Evolutionary conservation across 345 rosid genomes (phyloP).

Genomic region (Lumnitzera littorea): DNA sequence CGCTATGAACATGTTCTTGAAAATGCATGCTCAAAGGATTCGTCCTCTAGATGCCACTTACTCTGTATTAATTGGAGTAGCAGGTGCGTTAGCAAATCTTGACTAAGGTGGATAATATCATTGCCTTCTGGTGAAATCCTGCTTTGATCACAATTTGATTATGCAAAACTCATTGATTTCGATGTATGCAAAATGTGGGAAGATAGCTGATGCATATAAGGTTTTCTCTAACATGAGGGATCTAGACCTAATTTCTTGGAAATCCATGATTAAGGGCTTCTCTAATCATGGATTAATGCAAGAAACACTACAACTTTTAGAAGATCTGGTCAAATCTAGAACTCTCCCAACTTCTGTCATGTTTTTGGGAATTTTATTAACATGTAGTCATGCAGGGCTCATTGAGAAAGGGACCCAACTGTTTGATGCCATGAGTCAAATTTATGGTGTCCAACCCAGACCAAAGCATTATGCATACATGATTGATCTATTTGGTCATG

Average conservation of each 20-base stretch:
- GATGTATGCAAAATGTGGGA: slow-evolving; percentile 55
- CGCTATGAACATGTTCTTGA: slow-evolving; percentile 27
- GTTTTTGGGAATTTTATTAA: slow-evolving; percentile 39
- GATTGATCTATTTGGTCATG: slow-evolving; percentile 44
- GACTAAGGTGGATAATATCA: slow-evolving; percentile 58
- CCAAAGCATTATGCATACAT: slow-evolving; percentile 41
- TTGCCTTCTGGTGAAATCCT: slow-evolving; percentile 37
- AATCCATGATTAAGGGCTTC: slow-evolving; percentile 50
- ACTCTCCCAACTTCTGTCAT: slow-evolving; percentile 38
- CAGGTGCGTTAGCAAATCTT: slow-evolving; percentile 63
- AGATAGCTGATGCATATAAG: slow-evolving; percentile 26
- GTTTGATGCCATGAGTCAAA: slow-evolving; percentile 29
- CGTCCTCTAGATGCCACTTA: slow-evolving; percentile 29
- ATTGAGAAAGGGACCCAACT: slow-evolving; percentile 23
- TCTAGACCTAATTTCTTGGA: slow-evolving; percentile 45
- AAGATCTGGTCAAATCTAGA: slow-evolving; percentile 31
- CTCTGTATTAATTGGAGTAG: slow-evolving; percentile 47
- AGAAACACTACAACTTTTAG: slow-evolving; percentile 30
- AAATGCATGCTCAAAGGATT: slow-evolving; percentile 31
- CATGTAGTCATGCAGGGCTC: slow-evolving; percentile 41
- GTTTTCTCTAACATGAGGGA: slow-evolving; percentile 32
- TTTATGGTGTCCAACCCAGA: slow-evolving; percentile 24
- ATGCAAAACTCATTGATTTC: slow-evolving; percentile 44
- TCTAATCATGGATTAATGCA: slow-evolving; percentile 38
- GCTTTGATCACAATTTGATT: slow-evolving; percentile 20